A percentile compares a stretch with the other conserved stretches of the same genome.
These are phyloP conservation scores for Hypoxylon sp. DNA, from an alignment of 2,329 filamentous ascomycete species.

Conservation along the genomic window DNA sequence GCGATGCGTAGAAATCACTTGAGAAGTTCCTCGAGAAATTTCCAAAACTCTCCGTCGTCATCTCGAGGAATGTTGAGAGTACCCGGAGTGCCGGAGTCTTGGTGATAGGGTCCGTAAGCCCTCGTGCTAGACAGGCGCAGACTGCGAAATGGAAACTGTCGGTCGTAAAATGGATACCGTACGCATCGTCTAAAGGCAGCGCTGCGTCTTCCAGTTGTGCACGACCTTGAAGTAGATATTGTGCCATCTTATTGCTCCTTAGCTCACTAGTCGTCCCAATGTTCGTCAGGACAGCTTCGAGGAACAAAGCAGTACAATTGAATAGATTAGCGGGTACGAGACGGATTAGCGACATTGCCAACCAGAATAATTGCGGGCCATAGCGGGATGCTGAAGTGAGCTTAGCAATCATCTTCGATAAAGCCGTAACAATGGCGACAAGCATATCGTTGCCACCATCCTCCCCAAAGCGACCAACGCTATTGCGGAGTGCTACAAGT, in stretches of 20 bases:
- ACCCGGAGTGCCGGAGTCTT: constrained; percentile 72
- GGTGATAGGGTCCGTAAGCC: constrained; percentile 74
- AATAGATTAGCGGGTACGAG: constrained; percentile 75
- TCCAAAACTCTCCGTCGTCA: constrained; percentile 57
- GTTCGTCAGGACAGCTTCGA: constrained; percentile 75
- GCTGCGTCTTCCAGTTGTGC: constrained; percentile 74
- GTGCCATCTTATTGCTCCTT: constrained; percentile 71
- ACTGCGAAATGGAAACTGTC: constrained; percentile 79
- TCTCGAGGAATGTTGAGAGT: constrained; percentile 73
- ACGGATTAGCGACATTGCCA: constrained; percentile 76
- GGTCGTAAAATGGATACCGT: constrained; percentile 74
- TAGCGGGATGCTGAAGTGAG: constrained; percentile 77
- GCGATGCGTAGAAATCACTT: constrained; percentile 61
- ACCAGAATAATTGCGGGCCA: constrained; percentile 78
- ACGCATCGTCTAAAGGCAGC: constrained; percentile 73
- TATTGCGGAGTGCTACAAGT: constrained; percentile 76
- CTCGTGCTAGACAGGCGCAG: constrained; percentile 74
- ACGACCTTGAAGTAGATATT: constrained; percentile 73
- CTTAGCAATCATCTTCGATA: constrained; percentile 81
- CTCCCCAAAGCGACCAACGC: constrained; percentile 75
- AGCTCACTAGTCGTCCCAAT: constrained; percentile 74
- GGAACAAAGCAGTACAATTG: constrained; percentile 75
- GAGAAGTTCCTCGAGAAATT: constrained; percentile 51
- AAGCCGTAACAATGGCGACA: constrained; percentile 75
- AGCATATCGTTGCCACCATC: constrained; percentile 78